Percentiles rank a stretch among this genome's conserved stretches.
Conservation (phyloP, 495 filamentous ascomycete genomes). For the Bombardia bombarda region DNA sequence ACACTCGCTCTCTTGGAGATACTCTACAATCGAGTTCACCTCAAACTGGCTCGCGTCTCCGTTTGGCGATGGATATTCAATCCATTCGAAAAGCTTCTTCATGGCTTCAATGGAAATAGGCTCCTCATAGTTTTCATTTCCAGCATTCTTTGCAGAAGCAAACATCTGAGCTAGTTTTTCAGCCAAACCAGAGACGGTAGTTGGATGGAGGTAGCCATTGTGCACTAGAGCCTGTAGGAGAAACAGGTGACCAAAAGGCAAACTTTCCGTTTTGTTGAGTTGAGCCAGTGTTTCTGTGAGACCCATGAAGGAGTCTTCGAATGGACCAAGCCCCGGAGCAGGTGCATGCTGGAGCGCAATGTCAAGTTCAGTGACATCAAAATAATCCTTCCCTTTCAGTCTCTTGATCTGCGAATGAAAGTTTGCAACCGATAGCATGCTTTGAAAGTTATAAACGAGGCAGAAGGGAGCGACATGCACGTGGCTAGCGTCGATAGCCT, state of each 20-base stretch:
- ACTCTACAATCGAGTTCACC: slow-evolving; percentile 30
- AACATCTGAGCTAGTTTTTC: slow-evolving; percentile 1
- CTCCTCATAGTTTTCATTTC: slow-evolving; percentile 3
- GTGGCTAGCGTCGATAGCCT: slow-evolving; percentile 10
- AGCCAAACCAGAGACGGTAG: slow-evolving; percentile 32
- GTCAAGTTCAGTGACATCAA: slow-evolving; percentile 18
- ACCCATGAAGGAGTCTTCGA: slow-evolving; percentile 6
- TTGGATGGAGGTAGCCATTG: slow-evolving; percentile 44
- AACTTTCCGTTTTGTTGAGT: background rate
- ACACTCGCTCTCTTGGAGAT: slow-evolving; percentile 34
- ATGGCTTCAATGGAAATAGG: slow-evolving; percentile 37
- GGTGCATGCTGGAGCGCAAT: slow-evolving; percentile 1
- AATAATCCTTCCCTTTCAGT: slow-evolving; percentile 16
- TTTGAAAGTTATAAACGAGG: slow-evolving; percentile 13
- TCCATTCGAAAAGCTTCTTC: slow-evolving; percentile 35
- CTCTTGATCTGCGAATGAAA: slow-evolving; percentile 9
- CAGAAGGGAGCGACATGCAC: slow-evolving; percentile 4
- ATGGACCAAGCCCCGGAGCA: background rate
- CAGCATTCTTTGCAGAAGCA: slow-evolving; percentile 3
- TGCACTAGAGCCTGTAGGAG: slow-evolving; percentile 45
- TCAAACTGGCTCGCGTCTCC: slow-evolving; percentile 37
- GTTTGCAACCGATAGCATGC: background rate
- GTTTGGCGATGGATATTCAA: slow-evolving; percentile 40
- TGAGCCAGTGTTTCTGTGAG: slow-evolving; percentile 13
- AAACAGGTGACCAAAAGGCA: slow-evolving; percentile 34